These are phyloP conservation scores for Citrullus mucosospermus DNA, from an alignment of 306 rosid species.

Conservation along the genomic window DNA sequence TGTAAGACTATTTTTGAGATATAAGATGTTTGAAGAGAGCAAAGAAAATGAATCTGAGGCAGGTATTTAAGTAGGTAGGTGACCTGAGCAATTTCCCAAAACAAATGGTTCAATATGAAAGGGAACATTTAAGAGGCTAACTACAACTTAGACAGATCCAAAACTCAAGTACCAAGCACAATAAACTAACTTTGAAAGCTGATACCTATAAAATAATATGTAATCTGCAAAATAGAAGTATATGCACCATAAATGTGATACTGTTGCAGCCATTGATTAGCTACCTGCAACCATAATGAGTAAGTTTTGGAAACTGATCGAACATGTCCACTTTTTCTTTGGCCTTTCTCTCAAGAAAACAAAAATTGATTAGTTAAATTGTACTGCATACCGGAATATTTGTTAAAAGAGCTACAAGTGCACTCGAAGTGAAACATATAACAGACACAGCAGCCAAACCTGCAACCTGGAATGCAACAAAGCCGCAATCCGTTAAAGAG, in stretches of 20 bases:
- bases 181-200: background rate
- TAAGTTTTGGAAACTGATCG: background rate
- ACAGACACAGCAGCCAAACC: constrained; percentile 72
- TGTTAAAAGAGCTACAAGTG: constrained; percentile 65
- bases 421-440: constrained; percentile 66
- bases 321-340: background rate
- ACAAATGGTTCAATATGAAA: background rate
- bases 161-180: background rate
- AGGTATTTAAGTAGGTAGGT: background rate
- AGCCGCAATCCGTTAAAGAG: background rate
- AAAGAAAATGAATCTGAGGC: background rate
- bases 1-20: background rate
- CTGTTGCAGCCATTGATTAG: constrained; percentile 39
- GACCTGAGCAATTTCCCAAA: background rate
- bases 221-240: constrained; percentile 46
- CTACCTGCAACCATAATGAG: constrained; percentile 48
- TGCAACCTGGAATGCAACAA: constrained; percentile 55
- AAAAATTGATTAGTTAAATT: constrained; percentile 7
- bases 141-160: background rate
- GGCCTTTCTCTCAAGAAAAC: background rate
- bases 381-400: constrained; percentile 58
- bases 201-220: constrained; percentile 71
- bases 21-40: background rate
- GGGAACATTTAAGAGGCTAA: background rate
- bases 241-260: constrained; percentile 27